Percentiles rank a stretch among this genome's conserved stretches.
These are phyloP conservation scores for Colletotrichum melonis DNA, from an alignment of 2,329 filamentous ascomycete species.

Conservation along the genomic window DNA sequence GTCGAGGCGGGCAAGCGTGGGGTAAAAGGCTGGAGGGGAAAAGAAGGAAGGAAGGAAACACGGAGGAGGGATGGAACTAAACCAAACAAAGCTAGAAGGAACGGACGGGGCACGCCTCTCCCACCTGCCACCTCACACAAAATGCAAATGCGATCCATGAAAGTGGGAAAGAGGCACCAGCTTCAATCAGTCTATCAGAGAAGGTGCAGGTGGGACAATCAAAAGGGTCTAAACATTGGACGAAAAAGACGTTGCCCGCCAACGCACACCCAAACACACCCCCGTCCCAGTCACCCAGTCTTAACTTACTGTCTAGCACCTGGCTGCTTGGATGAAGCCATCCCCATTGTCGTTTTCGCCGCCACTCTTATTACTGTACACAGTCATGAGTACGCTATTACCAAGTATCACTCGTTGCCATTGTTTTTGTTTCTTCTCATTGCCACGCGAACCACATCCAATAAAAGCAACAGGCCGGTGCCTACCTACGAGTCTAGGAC, in stretches of 20 bases:
- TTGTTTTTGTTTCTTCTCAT: background rate
- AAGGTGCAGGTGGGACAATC: background rate
- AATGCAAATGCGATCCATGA: background rate
- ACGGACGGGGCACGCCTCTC: constrained; percentile 2
- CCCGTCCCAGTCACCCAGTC: background rate
- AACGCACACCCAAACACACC: constrained; percentile 19
- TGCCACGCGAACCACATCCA: background rate
- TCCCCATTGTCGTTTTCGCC: background rate
- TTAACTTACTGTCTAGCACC: too few relatives aligned
- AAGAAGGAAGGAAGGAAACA: background rate
- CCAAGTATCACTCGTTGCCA: background rate
- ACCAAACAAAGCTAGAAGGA: constrained; percentile 10
- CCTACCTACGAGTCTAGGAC: background rate
- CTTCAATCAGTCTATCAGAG: too few relatives aligned
- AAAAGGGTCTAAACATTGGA: constrained; percentile 5
- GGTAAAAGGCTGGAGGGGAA: constrained; percentile 12
- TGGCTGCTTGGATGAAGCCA: background rate
- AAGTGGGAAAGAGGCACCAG: background rate
- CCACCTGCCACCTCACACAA: constrained; percentile 26
- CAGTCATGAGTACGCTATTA: too few relatives aligned
- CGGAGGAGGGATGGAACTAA: constrained; percentile 6
- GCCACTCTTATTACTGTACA: background rate
- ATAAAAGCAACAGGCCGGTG: background rate
- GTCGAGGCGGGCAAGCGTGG: constrained; percentile 10
- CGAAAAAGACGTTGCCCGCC: constrained; percentile 24